Evolutionary conservation across 2,329 filamentous ascomycete species (phyloP).

Genomic region (Hypomyces rosellus): DNA sequence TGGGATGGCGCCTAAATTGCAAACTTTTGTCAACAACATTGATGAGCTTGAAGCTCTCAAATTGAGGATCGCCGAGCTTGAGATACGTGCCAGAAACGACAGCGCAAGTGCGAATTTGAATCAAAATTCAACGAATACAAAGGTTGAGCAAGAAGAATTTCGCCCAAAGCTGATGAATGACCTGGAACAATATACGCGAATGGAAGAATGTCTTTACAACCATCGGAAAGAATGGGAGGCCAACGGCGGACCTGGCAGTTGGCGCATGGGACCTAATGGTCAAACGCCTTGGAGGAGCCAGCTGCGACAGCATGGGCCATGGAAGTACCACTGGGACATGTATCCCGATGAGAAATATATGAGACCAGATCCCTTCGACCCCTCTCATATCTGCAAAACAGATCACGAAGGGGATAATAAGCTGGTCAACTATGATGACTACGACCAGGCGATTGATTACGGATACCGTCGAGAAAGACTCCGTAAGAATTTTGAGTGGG

Average conservation of each 20-base stretch:
- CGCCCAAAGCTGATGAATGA: neutral
- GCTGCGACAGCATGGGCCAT: too few species aligned
- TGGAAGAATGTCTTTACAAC: slow-evolving; percentile 3
- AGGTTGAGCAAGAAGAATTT: neutral
- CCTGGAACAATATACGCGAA: neutral
- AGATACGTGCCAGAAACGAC: too few species aligned
- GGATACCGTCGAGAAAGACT: slow-evolving; percentile 6
- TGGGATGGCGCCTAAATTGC: too few species aligned
- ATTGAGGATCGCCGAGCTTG: too few species aligned
- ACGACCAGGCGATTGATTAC: slow-evolving; percentile 5
- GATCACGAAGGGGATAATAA: neutral
- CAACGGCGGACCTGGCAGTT: neutral
- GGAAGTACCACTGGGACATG: too few species aligned
- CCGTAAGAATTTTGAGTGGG: slow-evolving; percentile 12
- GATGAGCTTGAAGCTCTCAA: too few species aligned
- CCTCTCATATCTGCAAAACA: neutral
- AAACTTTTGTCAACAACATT: too few species aligned
- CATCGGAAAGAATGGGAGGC: slow-evolving; percentile 4
- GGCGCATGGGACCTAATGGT: too few species aligned
- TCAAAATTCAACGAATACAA: too few species aligned
- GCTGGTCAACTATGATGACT: neutral
- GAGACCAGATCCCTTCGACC: neutral
- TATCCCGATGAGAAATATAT: too few species aligned
- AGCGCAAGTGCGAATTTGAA: too few species aligned
- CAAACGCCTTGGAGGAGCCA: too few species aligned